A percentile compares a stretch with the other conserved stretches of the same genome.
phyloP scores from a whole-genome alignment of 257 asterid species.

The Capsicum baccatum region DNA sequence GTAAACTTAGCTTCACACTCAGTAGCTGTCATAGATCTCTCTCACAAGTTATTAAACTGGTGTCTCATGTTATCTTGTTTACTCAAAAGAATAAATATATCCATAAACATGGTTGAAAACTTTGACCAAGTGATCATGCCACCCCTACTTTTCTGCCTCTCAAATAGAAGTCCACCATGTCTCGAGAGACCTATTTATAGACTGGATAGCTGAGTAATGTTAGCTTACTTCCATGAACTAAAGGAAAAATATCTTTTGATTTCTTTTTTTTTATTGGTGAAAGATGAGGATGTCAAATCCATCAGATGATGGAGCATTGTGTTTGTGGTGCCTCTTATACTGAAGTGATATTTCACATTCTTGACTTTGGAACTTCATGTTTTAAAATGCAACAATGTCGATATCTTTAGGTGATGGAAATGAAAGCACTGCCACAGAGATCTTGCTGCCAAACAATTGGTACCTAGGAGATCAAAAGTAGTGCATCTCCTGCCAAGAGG shows the following conservation, averaged over 20 bases:
- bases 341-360: constrained; percentile 3
- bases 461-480: constrained; percentile 41
- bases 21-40: too few relatives aligned
- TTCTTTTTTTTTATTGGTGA: background rate
- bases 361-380: constrained; percentile 11
- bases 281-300: background rate
- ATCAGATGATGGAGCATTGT: background rate
- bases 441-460: constrained; percentile 50
- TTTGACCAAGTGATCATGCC: too few relatives aligned
- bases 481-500: constrained; percentile 46
- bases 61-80: too few relatives aligned
- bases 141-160: too few relatives aligned
- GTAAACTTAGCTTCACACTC: too few relatives aligned
- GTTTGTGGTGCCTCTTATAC: constrained; percentile 21
- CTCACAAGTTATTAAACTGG: too few relatives aligned
- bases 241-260: background rate
- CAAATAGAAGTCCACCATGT: too few relatives aligned
- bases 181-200: background rate
- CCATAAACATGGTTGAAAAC: too few relatives aligned
- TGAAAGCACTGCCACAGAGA: constrained; percentile 34
- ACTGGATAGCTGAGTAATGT: constrained; percentile 1
- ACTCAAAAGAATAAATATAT: too few relatives aligned
- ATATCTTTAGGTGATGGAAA: constrained; percentile 16
- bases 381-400: background rate
- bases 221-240: background rate